Evolutionary conservation across 1,284 basidiomycete species (phyloP).

Genomic region (Trichosporon faecale): DNA sequence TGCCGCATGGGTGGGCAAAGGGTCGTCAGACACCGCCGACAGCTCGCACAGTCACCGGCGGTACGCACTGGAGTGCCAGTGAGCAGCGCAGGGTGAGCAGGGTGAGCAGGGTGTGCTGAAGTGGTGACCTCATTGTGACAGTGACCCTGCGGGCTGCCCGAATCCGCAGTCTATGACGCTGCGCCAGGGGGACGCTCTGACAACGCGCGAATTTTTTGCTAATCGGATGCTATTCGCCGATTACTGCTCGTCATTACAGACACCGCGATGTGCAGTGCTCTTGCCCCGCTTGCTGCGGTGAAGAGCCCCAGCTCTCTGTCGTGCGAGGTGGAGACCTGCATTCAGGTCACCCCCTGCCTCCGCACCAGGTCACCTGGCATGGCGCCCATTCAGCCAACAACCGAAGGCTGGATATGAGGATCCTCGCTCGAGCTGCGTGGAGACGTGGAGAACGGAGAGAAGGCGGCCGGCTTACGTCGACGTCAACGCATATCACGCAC

Average conservation of each 20-base stretch:
- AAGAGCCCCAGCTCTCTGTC: neutral
- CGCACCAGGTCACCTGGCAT: neutral
- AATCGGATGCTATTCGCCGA: neutral
- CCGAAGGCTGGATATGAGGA: neutral
- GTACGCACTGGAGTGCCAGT: neutral
- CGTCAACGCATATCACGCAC: neutral
- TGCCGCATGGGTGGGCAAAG: neutral
- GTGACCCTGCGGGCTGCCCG: neutral
- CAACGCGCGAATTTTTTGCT: neutral
- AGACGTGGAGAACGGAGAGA: neutral
- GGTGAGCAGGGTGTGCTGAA: neutral
- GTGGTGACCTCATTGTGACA: neutral
- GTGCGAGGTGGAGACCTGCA: neutral
- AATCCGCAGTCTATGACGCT: neutral
- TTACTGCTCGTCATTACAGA: neutral
- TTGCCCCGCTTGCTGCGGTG: neutral
- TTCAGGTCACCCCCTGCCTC: neutral
- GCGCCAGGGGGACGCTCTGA: neutral
- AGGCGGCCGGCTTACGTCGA: neutral
- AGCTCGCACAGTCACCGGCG: neutral
- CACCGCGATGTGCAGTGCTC: neutral
- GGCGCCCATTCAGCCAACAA: neutral
- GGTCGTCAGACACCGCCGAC: neutral
- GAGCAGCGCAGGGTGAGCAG: neutral
- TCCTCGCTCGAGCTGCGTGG: neutral